A percentile compares a stretch with the other conserved stretches of the same genome.
Conservation (phyloP, 768 basidiomycete genomes). For the Dacryopinax spathularia region DNA sequence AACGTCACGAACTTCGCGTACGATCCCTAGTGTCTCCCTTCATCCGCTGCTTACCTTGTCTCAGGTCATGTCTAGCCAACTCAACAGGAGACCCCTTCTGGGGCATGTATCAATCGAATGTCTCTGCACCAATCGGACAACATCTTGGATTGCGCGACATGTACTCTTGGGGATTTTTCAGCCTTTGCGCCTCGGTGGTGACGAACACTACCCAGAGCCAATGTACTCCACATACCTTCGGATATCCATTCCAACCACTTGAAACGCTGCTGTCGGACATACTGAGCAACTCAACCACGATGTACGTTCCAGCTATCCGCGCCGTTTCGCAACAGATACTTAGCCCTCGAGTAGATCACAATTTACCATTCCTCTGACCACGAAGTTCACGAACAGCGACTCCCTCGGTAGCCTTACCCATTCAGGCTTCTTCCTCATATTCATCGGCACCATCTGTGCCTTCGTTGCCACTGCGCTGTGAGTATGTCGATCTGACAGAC, state of each 20-base stretch:
- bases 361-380: not conserved
- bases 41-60: conserved; percentile 34
- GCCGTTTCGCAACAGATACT: not conserved
- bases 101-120: conserved; percentile 52
- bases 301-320: conserved; percentile 42
- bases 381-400: conserved; percentile 8
- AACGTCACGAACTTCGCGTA: conserved; percentile 62
- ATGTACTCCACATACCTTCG: conserved; percentile 49
- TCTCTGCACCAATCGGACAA: conserved; percentile 43
- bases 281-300: conserved; percentile 37
- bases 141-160: conserved; percentile 48
- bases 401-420: conserved; percentile 50
- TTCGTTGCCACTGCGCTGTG: conserved; percentile 53
- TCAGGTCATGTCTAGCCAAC: conserved; percentile 23
- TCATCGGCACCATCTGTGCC: conserved; percentile 56
- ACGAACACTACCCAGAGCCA: conserved; percentile 42
- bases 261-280: conserved; percentile 52
- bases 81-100: conserved; percentile 44
- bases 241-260: conserved; percentile 50
- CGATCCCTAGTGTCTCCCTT: conserved; percentile 14
- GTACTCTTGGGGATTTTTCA: conserved; percentile 72
- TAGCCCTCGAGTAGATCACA: not conserved
- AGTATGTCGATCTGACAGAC: conserved; percentile 20
- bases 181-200: conserved; percentile 49
- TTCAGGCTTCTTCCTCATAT: conserved; percentile 60